Base-by-base conservation (phyloP, 495 filamentous ascomycete genomes). In the Tricharina praecox region DNA sequence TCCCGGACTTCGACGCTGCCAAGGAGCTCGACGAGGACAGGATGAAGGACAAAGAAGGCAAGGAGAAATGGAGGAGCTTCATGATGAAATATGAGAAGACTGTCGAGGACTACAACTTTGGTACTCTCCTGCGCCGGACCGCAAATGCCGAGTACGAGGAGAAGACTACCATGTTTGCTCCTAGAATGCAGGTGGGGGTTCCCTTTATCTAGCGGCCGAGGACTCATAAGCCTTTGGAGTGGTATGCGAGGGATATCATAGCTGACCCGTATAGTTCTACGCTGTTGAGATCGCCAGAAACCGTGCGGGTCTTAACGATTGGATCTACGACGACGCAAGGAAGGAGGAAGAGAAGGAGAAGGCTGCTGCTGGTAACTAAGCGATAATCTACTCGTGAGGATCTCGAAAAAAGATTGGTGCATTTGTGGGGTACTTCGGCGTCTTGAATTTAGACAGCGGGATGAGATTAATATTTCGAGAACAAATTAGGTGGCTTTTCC, bases 11-110 rank as follows among this genome's bases (percentile, higher is more conserved):
- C 56, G 82, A 96, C 60, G 76, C 85, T 9, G 70, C 73, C 37
- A 72, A 61, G 24, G 79, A 82, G 0, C 78, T 99, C 55, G 62
- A 92, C 61, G 90, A 99, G 65, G 81, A 94, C 51, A 68, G 79
- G 51, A 94, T 99, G 90, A 99, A 99, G 76, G 93, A 81, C 73
- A 92, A 92, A 68, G 68, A 68, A 10, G 92, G 90, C 60, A 99
- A 99, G 70, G 90, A 93, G 64, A 73, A 74, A 64, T 99, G 90
- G 90, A 78, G 90, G 50, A 81, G 80, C 50, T 99, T 93, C 68
- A 81, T 96, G 73, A 85, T 81, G 70, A 67, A 73, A 59, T 99
- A 90, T 64, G 85, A 95, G 66, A 83, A 92, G 66, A 86, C 30
- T 42, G 69, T 99, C 19, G 77, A 85, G 45, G 92, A 96, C 63